Base-by-base conservation (phyloP, 495 filamentous ascomycete species). In the Penicillium arizonense region DNA sequence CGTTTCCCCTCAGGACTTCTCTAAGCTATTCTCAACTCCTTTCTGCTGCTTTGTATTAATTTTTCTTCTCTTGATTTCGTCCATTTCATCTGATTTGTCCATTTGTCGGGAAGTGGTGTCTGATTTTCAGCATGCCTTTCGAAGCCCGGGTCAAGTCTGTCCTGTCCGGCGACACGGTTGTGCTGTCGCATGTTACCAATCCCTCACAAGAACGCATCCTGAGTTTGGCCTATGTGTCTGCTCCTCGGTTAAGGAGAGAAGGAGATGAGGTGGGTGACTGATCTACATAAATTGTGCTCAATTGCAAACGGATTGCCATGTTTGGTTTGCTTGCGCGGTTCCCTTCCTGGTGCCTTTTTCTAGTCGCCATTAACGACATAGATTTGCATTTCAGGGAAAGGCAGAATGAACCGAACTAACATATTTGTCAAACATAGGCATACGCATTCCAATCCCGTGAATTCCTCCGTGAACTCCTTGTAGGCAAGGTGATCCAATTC, bases 371-470 rank as follows among this genome's bases (percentile, higher is more conserved):
- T 16, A n/a, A 16, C 39, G 41, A 13, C 14, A 11, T 7, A 30
- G 16, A 23, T 26, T 20, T 43, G 2, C 7, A 30, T 38, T 4
- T 30, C 10, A 8, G 3, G 11, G 5, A 10, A 16, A 28, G n/a
- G 7, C 6, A 14, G 10, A 20, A 1, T n/a, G 26, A 43, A 33
- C 41, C 56, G 38, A 62, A 28, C 13, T n/a, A 23, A 30, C 10
- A n/a, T 12, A 18, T 30, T 2, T 24, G 16, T n/a, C 44, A 26
- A 30, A 16, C 57, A 52, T 50, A 88, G 82, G 82, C 87, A 16
- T 92, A 84, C 58, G 92, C 87, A 35, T 97, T 96, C 69, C 86
- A 91, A 70, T 96, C 95, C 38, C 88, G 95, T 48, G 94, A 99
- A 65, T 93, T 87, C 65, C 81, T 97, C 30, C 85, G 95, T 50